A percentile compares a stretch with the other conserved stretches of the same genome.
phyloP scores from a whole-genome alignment of 2,329 filamentous ascomycete genomes.

The Chalaropsis thielavioides region DNA sequence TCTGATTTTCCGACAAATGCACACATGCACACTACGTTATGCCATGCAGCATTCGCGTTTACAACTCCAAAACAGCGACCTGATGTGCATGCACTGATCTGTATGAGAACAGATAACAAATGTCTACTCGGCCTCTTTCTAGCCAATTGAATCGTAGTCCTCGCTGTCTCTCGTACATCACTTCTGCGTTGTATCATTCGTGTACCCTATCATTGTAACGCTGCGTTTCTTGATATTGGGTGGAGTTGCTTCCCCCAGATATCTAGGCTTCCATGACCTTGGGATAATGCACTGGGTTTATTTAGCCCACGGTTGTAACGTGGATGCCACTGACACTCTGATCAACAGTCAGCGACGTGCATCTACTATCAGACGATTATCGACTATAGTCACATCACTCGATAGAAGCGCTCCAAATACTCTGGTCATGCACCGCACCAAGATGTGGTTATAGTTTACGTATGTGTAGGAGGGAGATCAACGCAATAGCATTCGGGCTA shows the following conservation, averaged over 20 bases:
- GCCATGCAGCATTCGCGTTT: not conserved
- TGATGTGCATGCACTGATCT: not conserved
- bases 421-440: not conserved
- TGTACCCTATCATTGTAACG: not conserved
- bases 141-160: not conserved
- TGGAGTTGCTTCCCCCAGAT: not conserved
- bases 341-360: slow-evolving; percentile 2
- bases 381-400: not conserved
- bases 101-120: not conserved
- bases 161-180: not conserved
- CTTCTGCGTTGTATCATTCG: not conserved
- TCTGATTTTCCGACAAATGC: not conserved
- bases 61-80: not conserved
- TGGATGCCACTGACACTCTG: not conserved
- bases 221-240: not conserved
- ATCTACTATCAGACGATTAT: not conserved
- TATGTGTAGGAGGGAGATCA: too few species aligned
- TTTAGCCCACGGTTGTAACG: not conserved
- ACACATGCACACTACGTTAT: not conserved
- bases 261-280: not conserved
- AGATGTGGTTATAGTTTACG: not conserved
- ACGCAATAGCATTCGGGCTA: too few species aligned
- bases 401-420: not conserved
- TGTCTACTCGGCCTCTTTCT: not conserved
- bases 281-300: not conserved